Conservation (phyloP, 78 protist species). For the Guillardia theta region DNA sequence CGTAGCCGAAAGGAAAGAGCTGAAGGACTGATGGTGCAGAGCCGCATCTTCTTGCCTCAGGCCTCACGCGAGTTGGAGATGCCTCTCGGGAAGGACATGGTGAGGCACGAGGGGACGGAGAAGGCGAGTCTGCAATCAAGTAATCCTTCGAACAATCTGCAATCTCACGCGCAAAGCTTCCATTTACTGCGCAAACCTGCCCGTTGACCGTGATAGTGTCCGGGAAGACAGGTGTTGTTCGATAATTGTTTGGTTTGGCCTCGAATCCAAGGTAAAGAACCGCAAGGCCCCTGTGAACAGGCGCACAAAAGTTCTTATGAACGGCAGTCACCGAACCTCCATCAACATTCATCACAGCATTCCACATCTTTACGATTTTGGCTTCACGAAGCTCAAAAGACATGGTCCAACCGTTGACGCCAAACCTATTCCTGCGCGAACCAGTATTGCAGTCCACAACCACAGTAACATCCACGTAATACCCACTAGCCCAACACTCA, state of each 20-base stretch:
- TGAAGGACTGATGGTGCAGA: too few species aligned
- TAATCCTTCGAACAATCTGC: background rate
- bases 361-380: background rate
- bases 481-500: background rate
- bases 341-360: background rate
- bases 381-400: background rate
- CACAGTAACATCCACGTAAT: background rate
- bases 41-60: too few species aligned
- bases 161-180: background rate
- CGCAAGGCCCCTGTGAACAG: background rate
- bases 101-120: background rate
- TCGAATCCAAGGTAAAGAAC: background rate
- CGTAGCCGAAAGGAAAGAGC: too few species aligned
- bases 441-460: background rate
- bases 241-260: background rate
- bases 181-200: constrained; percentile 3
- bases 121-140: background rate
- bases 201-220: background rate
- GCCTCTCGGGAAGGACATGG: background rate
- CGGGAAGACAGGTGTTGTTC: background rate
- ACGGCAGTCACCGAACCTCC: background rate
- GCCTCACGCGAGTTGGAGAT: too few species aligned
- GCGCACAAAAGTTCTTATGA: background rate
- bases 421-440: background rate
- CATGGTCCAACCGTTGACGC: background rate